A percentile compares a stretch with the other conserved stretches of the same genome.
phyloP scores from a whole-genome alignment of 2,329 filamentous ascomycete genomes.

The Orbilia quercus region DNA sequence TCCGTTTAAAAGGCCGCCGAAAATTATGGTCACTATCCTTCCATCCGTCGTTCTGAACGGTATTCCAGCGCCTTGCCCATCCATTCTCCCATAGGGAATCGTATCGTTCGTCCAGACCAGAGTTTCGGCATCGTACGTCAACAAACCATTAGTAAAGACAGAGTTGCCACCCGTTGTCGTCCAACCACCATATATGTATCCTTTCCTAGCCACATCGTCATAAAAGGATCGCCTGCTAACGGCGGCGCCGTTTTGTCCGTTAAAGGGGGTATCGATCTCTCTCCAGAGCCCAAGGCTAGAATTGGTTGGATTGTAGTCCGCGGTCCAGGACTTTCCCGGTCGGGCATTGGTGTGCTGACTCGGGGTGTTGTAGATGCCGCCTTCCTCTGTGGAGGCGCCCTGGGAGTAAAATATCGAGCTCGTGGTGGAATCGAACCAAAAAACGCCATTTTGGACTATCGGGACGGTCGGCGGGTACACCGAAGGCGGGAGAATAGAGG shows the following conservation, averaged over 20 bases:
- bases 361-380: conserved; percentile 20
- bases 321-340: conserved; percentile 37
- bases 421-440: conserved; percentile 38
- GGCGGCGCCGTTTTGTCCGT: conserved; percentile 32
- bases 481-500: conserved; percentile 31
- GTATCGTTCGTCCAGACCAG: conserved; percentile 32
- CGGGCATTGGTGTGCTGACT: conserved; percentile 15
- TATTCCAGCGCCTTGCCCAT: conserved; percentile 35
- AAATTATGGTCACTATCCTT: conserved; percentile 34
- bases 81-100: conserved; percentile 42
- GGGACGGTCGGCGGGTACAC: conserved; percentile 36
- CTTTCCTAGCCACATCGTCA: conserved; percentile 35
- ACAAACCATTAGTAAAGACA: conserved; percentile 27
- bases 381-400: conserved; percentile 24
- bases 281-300: conserved; percentile 29
- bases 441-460: conserved; percentile 30
- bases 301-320: conserved; percentile 26
- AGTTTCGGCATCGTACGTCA: conserved; percentile 35
- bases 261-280: conserved; percentile 39
- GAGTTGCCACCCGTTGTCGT: conserved; percentile 5
- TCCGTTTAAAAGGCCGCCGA: conserved; percentile 35
- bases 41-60: conserved; percentile 31
- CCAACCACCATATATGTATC: conserved; percentile 47
- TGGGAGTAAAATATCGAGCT: conserved; percentile 46
- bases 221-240: conserved; percentile 44